Conservation (phyloP, 169 alveolate genomes). For the Amoebophrya sp. region DNA sequence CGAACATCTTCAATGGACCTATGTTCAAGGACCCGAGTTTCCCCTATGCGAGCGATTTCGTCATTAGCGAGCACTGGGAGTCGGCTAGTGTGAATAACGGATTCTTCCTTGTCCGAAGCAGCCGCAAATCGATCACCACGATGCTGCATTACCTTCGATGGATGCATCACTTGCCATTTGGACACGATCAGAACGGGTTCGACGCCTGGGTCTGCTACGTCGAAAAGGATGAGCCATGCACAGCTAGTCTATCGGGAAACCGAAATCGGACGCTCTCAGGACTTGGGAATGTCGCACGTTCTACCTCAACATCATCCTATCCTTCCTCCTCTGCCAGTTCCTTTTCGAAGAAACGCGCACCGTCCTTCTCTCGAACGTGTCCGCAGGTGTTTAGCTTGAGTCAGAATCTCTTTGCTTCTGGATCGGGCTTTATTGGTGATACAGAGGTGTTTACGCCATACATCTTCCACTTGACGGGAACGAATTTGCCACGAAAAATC, state of each 20-base stretch:
- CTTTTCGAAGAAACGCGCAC: neutral
- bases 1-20: too few relatives aligned
- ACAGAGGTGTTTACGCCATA: slow-evolving; percentile 1
- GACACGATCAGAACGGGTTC: slow-evolving; percentile 23
- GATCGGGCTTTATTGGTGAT: neutral
- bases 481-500: neutral
- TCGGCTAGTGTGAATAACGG: neutral
- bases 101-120: neutral
- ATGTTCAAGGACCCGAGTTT: neutral
- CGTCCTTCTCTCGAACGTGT: neutral
- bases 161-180: neutral
- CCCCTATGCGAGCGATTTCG: neutral
- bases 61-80: neutral
- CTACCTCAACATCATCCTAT: neutral
- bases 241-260: neutral
- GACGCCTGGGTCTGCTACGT: neutral
- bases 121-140: neutral
- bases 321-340: neutral
- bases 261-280: neutral
- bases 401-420: neutral
- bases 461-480: slow-evolving; percentile 15
- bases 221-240: neutral
- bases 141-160: slow-evolving; percentile 14
- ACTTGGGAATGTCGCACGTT: neutral
- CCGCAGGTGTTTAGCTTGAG: neutral